phyloP scores from a whole-genome alignment of 2,329 filamentous ascomycete genomes.

The Ceratocystis variospora region DNA sequence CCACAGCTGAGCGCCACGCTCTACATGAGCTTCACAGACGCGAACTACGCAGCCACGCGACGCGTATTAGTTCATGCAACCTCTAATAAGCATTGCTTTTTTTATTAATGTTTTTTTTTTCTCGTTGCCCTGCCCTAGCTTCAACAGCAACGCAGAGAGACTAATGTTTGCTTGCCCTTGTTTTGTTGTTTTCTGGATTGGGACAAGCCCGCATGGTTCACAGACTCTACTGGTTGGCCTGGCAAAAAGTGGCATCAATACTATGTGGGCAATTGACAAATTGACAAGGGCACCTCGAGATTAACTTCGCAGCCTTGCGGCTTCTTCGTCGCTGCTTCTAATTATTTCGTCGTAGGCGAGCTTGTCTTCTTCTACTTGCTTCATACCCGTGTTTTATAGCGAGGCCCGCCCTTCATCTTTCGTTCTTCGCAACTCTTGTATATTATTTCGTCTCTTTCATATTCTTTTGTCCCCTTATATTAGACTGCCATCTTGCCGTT shows the following conservation, averaged over 20 bases:
- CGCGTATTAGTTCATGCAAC: neutral
- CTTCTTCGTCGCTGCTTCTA: too few relatives aligned
- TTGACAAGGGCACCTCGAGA: neutral
- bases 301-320: too few relatives aligned
- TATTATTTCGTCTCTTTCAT: neutral
- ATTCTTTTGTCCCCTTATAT: neutral
- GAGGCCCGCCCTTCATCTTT: too few relatives aligned
- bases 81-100: neutral
- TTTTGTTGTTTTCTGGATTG: constrained; percentile 1
- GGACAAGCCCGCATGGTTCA: neutral
- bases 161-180: neutral
- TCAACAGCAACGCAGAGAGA: neutral
- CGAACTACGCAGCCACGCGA: neutral
- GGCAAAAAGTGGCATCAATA: constrained; percentile 5
- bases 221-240: constrained; percentile 3
- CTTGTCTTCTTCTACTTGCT: too few relatives aligned
- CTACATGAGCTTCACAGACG: too few relatives aligned
- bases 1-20: neutral
- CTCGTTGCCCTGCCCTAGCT: neutral
- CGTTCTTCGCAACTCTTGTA: too few relatives aligned
- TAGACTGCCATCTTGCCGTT: neutral
- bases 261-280: neutral
- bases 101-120: neutral
- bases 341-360: too few relatives aligned
- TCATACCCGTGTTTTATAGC: too few relatives aligned